Evolutionary conservation across 192 early-diverging fungal genomes (phyloP).

Genomic region (Pecoramyces ruminantium): DNA sequence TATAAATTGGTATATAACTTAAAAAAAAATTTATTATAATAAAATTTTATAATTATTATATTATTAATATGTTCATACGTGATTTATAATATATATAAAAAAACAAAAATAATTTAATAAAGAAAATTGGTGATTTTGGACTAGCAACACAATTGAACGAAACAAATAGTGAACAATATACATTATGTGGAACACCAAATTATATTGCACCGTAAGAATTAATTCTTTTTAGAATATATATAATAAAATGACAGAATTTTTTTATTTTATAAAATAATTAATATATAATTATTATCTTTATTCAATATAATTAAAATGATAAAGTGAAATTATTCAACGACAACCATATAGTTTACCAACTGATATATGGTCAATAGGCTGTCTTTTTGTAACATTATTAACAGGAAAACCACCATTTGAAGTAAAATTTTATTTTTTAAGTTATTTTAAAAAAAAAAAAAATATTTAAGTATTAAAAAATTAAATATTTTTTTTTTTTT

Average conservation of each 20-base stretch:
- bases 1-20: neutral
- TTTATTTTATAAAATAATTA: too few species aligned
- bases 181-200: slow-evolving; percentile 63
- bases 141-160: slow-evolving; percentile 33
- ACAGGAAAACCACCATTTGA: slow-evolving; percentile 57
- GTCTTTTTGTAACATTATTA: slow-evolving; percentile 52
- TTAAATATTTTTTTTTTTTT: too few species aligned
- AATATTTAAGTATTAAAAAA: too few species aligned
- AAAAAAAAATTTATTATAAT: too few species aligned
- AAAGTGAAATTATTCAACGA: slow-evolving; percentile 47
- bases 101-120: neutral
- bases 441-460: too few species aligned
- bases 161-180: slow-evolving; percentile 39
- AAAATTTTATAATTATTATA: too few species aligned
- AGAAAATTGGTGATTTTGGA: slow-evolving; percentile 63
- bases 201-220: slow-evolving; percentile 49
- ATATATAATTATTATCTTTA: too few species aligned
- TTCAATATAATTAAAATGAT: too few species aligned
- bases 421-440: slow-evolving; percentile 6
- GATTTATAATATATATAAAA: too few species aligned
- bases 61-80: too few species aligned
- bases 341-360: slow-evolving; percentile 51
- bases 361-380: slow-evolving; percentile 65
- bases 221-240: too few species aligned
- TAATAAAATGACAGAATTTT: too few species aligned